Percentiles rank a stretch among this genome's conserved stretches.
phyloP scores from a whole-genome alignment of 2,329 filamentous ascomycete species.

The Clarireedia homoeocarpa region DNA sequence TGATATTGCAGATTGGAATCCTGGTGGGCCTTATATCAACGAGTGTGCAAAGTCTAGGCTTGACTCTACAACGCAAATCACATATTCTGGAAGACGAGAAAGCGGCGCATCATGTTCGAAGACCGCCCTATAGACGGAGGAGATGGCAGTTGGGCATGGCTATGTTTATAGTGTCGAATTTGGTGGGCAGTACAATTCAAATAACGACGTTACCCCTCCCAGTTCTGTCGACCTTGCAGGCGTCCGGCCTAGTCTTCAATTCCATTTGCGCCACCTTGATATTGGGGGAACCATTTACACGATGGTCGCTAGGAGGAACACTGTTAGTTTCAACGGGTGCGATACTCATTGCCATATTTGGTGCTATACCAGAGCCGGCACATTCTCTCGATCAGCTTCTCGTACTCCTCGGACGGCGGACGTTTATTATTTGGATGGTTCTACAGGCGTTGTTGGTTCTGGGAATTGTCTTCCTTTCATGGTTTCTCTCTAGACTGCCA shows the following conservation, averaged over 20 bases:
- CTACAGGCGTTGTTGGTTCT: constrained; percentile 68
- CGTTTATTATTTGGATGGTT: constrained; percentile 86
- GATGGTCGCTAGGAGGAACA: constrained; percentile 86
- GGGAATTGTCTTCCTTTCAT: constrained; percentile 55
- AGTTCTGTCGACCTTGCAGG: constrained; percentile 89
- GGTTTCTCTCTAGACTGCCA: constrained; percentile 44
- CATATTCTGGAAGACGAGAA: constrained; percentile 98
- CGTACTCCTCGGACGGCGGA: constrained; percentile 59
- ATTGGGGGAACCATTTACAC: constrained; percentile 87
- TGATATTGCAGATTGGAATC: constrained; percentile 65
- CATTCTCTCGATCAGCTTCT: constrained; percentile 81
- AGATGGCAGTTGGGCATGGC: constrained; percentile 97
- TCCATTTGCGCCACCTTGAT: constrained; percentile 93
- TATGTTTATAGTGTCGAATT: constrained; percentile 92
- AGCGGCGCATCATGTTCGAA: constrained; percentile 61
- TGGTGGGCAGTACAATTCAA: constrained; percentile 92
- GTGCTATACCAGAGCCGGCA: constrained; percentile 85
- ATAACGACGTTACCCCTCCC: constrained; percentile 93
- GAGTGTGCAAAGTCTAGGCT: constrained; percentile 86
- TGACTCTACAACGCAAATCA: constrained; percentile 95
- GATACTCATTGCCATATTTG: constrained; percentile 88
- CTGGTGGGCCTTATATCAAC: constrained; percentile 89
- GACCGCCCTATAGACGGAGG: constrained; percentile 81
- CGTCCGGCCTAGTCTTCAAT: constrained; percentile 95
- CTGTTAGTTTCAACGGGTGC: constrained; percentile 80